Evolutionary conservation across 306 rosid species (phyloP), one percentile per base, ranked within the genome.

Genomic region (Citrullus colocynthis): DNA sequence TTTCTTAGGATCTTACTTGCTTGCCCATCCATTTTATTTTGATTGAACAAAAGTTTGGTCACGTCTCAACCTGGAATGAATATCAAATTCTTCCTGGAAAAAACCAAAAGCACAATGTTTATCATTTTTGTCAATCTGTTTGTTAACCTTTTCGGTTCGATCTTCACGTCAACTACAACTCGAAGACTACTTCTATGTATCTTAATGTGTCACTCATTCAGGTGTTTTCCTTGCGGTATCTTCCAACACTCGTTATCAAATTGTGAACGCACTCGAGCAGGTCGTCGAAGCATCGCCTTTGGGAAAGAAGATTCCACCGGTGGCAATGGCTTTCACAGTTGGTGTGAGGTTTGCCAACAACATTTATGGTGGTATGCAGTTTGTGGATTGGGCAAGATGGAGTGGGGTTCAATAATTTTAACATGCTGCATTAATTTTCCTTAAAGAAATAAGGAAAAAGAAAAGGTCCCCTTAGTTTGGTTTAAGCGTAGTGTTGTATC

Each of bases 201-300:
- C 10, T n/a, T 39, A 42, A 67, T 16, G 1, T 67, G 44, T n/a
- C 20, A 20, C 52, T 74, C 18, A 58, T 62, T 80, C 91, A 95
- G 98, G 97, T 81, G 87, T 95, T 81, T 95, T 95, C 75, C 97
- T 95, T 74, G 97, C 96, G 1, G 90, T 90, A n/a, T 95, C 98
- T 66, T 95, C 98, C 85, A 95, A 95, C 83, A 85, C 97, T 7
- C 90, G 98, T 21, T 95, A 95, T 80, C 98, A 95, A 81, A 84
- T 95, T 7, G 81, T 95, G 75, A 92, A 95, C 62, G 97, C 92
- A 79, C 88, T 95, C 9, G 98, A 95, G 81, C 66, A 81, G 49
- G 10, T 92, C 77, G 98, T 95, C 15, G 98, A 95, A 86, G 84
- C 92, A 20, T 92, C 97, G 9, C 84, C 89, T 2, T 32, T 88